Conservation (phyloP, 2,329 filamentous ascomycete genomes). For the Penicillium sp. region DNA sequence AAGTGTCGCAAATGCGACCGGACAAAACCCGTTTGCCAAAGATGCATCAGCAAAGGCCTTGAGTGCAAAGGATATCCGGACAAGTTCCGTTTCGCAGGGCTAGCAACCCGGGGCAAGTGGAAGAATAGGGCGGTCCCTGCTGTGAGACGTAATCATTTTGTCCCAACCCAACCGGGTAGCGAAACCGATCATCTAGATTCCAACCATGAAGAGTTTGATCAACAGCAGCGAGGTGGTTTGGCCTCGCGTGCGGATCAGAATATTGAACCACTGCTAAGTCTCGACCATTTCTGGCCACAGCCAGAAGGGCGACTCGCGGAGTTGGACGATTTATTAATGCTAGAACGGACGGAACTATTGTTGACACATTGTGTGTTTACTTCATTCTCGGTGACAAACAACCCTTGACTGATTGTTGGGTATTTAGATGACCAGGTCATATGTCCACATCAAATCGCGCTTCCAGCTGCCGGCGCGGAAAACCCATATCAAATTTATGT, state of each 20-base stretch:
- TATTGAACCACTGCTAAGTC: not conserved
- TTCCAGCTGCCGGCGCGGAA: slow-evolving; percentile 19
- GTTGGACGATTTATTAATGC: slow-evolving; percentile 6
- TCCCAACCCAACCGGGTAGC: not conserved
- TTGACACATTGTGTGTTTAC: slow-evolving; percentile 1
- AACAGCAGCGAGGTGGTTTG: not conserved
- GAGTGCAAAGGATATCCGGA: slow-evolving; percentile 35
- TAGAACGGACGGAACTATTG: slow-evolving; percentile 1
- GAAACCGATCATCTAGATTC: not conserved
- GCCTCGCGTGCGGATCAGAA: too few species aligned
- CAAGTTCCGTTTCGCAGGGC: slow-evolving; percentile 34
- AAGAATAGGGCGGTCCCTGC: slow-evolving; percentile 26
- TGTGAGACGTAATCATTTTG: not conserved
- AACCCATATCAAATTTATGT: slow-evolving; percentile 34
- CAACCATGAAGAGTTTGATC: not conserved
- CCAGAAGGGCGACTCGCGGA: not conserved
- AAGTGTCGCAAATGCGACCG: slow-evolving; percentile 37
- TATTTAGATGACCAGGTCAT: slow-evolving; percentile 28
- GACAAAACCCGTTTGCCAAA: slow-evolving; percentile 30
- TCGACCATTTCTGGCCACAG: not conserved
- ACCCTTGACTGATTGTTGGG: not conserved
- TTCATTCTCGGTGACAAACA: accelerated
- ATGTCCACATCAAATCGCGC: slow-evolving; percentile 34
- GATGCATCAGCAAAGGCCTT: slow-evolving; percentile 33
- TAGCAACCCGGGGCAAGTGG: slow-evolving; percentile 35